These are phyloP conservation scores for Betula pendula DNA, from an alignment of 306 rosid species.

Conservation along the genomic window DNA sequence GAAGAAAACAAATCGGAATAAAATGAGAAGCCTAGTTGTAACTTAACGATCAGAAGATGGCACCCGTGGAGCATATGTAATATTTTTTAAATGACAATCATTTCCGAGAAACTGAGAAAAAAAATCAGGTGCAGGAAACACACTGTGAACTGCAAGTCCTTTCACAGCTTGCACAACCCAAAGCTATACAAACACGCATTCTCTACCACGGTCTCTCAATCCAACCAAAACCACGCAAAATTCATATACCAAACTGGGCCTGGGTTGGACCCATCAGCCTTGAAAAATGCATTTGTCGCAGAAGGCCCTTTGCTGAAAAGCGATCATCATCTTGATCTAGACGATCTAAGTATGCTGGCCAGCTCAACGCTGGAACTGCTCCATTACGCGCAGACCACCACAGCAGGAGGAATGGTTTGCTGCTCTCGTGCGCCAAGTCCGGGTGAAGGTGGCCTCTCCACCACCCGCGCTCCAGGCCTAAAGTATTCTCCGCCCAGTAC, in stretches of 20 bases:
- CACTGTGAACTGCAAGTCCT: constrained; percentile 26
- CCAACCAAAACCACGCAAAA: constrained; percentile 19
- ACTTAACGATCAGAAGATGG: constrained; percentile 6
- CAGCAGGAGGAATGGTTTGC: constrained; percentile 49
- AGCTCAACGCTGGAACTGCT: constrained; percentile 95
- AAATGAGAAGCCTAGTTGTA: constrained; percentile 18
- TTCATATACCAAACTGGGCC: constrained; percentile 84
- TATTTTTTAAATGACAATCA: constrained; percentile 29
- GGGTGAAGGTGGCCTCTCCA: constrained; percentile 80
- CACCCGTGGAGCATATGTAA: constrained; percentile 32
- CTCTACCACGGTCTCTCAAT: constrained; percentile 7
- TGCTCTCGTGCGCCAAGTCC: constrained; percentile 92
- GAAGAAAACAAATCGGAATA: background rate
- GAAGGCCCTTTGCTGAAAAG: constrained; percentile 50
- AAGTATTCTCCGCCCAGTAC: no score
- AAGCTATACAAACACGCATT: constrained; percentile 28
- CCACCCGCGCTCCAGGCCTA: no score
- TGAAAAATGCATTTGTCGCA: constrained; percentile 73
- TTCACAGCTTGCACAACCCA: constrained; percentile 29
- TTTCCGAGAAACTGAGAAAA: constrained; percentile 29
- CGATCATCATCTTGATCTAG: constrained; percentile 57
- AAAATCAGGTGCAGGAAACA: constrained; percentile 14
- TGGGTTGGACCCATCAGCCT: constrained; percentile 77
- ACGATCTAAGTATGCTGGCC: constrained; percentile 87
- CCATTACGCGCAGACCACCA: constrained; percentile 48